Conservation (phyloP, 495 filamentous ascomycete genomes). For the Tuber indicum region DNA sequence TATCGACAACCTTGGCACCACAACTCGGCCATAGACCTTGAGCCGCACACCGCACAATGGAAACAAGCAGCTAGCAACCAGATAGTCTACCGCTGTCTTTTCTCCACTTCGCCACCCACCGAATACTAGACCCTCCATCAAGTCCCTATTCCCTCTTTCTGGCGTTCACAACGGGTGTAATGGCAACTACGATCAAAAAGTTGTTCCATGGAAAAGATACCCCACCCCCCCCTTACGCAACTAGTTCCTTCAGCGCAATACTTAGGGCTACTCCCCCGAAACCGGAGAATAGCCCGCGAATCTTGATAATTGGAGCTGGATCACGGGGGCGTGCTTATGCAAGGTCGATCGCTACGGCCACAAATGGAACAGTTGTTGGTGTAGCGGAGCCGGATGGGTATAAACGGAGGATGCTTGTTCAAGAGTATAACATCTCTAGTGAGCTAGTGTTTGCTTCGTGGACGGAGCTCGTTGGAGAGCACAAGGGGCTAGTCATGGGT, state of each 20-base stretch:
- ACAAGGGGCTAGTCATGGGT: slow-evolving; percentile 49
- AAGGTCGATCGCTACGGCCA: slow-evolving; percentile 53
- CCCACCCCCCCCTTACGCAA: background rate
- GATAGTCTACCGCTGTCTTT: background rate
- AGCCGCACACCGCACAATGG: background rate
- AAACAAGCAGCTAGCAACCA: background rate
- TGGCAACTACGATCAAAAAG: background rate
- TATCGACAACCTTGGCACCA: too few relatives aligned
- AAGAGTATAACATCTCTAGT: slow-evolving; percentile 53
- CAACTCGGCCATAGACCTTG: too few relatives aligned
- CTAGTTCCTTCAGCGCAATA: background rate
- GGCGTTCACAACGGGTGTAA: background rate
- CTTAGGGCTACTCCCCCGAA: background rate
- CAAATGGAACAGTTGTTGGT: slow-evolving; percentile 60
- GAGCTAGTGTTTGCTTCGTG: slow-evolving; percentile 66
- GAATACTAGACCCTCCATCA: background rate
- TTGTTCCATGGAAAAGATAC: background rate
- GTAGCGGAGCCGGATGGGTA: slow-evolving; percentile 75
- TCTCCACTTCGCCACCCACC: background rate
- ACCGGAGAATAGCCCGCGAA: slow-evolving; percentile 44
- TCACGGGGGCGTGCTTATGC: slow-evolving; percentile 75
- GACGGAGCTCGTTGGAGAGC: slow-evolving; percentile 64
- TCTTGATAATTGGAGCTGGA: slow-evolving; percentile 83
- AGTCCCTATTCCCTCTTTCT: background rate
- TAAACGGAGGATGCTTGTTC: slow-evolving; percentile 63